phyloP scores from a whole-genome alignment of 2,329 filamentous ascomycete genomes.

The Fusarium longipes region DNA sequence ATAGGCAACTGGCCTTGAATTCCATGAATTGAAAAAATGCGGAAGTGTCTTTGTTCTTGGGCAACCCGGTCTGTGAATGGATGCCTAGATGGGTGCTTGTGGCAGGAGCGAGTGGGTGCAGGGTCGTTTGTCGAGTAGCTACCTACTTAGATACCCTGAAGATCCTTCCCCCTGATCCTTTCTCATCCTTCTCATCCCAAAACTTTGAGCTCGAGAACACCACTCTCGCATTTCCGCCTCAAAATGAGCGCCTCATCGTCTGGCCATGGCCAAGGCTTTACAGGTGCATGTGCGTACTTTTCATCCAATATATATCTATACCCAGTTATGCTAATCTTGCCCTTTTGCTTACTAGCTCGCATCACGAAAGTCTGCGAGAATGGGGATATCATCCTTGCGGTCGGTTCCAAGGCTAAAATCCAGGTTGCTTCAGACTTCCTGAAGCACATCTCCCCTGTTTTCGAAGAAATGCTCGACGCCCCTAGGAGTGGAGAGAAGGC shows the following conservation, averaged over 20 bases:
- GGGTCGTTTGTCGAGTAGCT: no score
- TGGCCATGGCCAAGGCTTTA: not conserved
- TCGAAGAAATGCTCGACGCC: not conserved
- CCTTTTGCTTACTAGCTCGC: not conserved
- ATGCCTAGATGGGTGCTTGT: no score
- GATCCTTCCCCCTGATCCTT: not conserved
- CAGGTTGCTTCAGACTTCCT: conserved; percentile 2
- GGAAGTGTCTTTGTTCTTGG: no score
- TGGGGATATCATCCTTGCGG: not conserved
- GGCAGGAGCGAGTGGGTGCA: no score
- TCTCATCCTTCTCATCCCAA: not conserved
- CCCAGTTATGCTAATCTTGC: not conserved
- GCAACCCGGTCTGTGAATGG: no score
- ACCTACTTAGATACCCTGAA: no score
- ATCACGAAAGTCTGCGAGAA: not conserved
- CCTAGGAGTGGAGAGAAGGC: not conserved
- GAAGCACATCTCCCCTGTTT: not conserved
- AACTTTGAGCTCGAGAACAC: not conserved
- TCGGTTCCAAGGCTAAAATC: not conserved
- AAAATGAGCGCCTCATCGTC: not conserved
- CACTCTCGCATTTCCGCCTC: not conserved
- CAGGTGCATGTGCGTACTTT: not conserved
- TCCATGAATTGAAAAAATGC: no score
- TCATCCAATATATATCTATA: no score
- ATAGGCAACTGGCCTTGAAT: no score